phyloP scores from a whole-genome alignment of 1,284 basidiomycete species.

The Rugosomyces carneus region DNA sequence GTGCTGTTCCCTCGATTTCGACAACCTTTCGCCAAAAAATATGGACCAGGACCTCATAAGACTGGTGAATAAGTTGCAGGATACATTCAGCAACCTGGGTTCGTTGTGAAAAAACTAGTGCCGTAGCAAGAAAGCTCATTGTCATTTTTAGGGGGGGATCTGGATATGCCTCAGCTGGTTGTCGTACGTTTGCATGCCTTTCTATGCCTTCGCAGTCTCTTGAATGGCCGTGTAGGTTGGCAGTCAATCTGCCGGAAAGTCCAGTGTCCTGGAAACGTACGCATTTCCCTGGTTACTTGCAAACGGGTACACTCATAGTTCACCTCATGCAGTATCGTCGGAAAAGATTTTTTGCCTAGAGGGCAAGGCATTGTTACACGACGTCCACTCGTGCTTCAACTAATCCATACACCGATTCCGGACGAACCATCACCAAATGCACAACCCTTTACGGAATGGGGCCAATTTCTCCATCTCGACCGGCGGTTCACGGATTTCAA shows the following conservation, averaged over 20 bases:
- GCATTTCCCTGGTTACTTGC: conserved; percentile 24
- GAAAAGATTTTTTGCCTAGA: conserved; percentile 92
- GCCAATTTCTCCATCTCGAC: conserved; percentile 95
- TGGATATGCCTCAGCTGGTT: conserved; percentile 82
- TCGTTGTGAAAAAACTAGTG: conserved; percentile 23
- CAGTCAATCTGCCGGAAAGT: conserved; percentile 82
- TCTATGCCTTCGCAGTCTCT: conserved; percentile 7
- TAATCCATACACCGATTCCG: conserved; percentile 79
- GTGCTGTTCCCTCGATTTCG: no score
- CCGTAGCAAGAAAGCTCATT: conserved; percentile 12
- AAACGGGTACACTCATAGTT: background rate
- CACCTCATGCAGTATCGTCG: conserved; percentile 68
- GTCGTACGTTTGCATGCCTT: conserved; percentile 47
- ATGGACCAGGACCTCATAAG: conserved; percentile 95
- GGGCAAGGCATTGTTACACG: conserved; percentile 94
- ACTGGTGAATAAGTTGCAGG: conserved; percentile 94
- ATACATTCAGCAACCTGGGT: conserved; percentile 81
- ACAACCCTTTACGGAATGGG: conserved; percentile 75
- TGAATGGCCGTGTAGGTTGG: conserved; percentile 53
- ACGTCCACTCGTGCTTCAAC: conserved; percentile 90
- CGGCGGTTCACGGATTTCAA: conserved; percentile 93
- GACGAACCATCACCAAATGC: conserved; percentile 39
- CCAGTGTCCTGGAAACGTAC: conserved; percentile 81
- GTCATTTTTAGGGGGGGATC: conserved; percentile 60
- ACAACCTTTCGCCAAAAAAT: conserved; percentile 21